These are phyloP conservation scores for Sapria himalayana DNA, from an alignment of 345 rosid genomes.

Conservation along the genomic window DNA sequence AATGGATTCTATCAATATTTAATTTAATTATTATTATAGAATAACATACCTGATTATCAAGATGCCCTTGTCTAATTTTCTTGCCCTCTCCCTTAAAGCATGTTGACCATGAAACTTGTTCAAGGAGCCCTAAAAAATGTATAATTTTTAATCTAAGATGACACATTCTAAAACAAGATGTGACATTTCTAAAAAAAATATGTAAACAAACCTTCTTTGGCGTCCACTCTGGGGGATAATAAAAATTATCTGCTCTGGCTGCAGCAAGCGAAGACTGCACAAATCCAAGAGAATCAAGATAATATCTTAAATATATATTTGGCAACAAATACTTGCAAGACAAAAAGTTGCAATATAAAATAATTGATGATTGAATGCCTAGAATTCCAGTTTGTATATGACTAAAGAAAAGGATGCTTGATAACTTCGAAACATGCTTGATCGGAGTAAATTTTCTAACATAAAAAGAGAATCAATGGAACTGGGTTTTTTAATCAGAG, in stretches of 20 bases:
- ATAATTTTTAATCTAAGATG: too few species aligned
- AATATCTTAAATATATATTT: conserved; percentile 5
- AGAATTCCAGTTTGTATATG: too few species aligned
- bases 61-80: conserved; percentile 74
- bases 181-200: conserved; percentile 8
- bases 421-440: too few species aligned
- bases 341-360: too few species aligned
- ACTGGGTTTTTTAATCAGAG: too few species aligned
- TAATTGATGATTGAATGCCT: too few species aligned
- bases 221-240: conserved; percentile 93
- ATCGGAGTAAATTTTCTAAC: too few species aligned
- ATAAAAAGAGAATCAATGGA: too few species aligned
- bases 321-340: too few species aligned
- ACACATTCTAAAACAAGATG: neutral
- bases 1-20: too few species aligned
- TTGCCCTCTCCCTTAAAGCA: conserved; percentile 87
- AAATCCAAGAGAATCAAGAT: conserved; percentile 5
- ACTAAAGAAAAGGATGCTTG: too few species aligned
- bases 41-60: conserved; percentile 87
- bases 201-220: conserved; percentile 35
- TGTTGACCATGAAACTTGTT: conserved; percentile 97
- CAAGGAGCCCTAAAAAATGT: conserved; percentile 53
- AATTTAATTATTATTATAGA: too few species aligned
- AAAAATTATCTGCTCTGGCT: conserved; percentile 92
- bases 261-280: conserved; percentile 89